These are phyloP conservation scores for Talaromyces islandicus DNA, from an alignment of 2,329 filamentous ascomycete genomes.

Conservation along the genomic window DNA sequence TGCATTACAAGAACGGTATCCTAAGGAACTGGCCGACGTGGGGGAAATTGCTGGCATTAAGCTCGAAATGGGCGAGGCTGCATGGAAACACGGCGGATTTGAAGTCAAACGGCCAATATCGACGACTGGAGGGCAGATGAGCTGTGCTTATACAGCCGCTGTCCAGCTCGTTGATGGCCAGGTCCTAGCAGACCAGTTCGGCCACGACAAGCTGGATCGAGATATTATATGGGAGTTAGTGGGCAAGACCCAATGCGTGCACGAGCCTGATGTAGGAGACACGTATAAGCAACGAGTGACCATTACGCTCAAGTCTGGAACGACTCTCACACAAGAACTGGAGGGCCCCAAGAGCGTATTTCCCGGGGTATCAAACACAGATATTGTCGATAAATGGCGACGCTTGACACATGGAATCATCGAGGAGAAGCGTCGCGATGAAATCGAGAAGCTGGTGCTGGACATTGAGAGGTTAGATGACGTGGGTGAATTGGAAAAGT, in stretches of 20 bases:
- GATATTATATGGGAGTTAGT: slow-evolving; percentile 32
- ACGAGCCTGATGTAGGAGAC: slow-evolving; percentile 12
- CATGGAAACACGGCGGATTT: slow-evolving; percentile 16
- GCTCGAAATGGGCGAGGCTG: slow-evolving; percentile 6
- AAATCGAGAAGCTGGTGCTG: slow-evolving; percentile 27
- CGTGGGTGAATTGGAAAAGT: slow-evolving; percentile 14
- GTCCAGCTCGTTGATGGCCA: slow-evolving; percentile 32
- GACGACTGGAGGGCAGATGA: slow-evolving; percentile 36
- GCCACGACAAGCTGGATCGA: slow-evolving; percentile 24
- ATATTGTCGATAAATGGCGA: slow-evolving; percentile 33
- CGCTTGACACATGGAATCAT: slow-evolving; percentile 24
- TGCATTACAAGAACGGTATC: slow-evolving; percentile 25
- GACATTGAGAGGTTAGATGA: slow-evolving; percentile 21
- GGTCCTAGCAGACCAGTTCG: slow-evolving; percentile 30
- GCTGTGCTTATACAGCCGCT: slow-evolving; percentile 28
- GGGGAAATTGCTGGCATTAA: background rate
- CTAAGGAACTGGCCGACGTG: slow-evolving; percentile 16
- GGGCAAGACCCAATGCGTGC: slow-evolving; percentile 20
- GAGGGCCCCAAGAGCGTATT: slow-evolving; percentile 25
- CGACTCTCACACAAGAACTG: slow-evolving; percentile 13
- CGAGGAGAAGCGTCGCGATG: slow-evolving; percentile 16
- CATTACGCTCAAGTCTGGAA: slow-evolving; percentile 19
- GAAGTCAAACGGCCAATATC: slow-evolving; percentile 27
- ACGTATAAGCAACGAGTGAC: slow-evolving; percentile 14
- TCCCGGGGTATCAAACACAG: slow-evolving; percentile 29